Evolutionary conservation across 768 basidiomycete species (phyloP).

Genomic region (Mycena capillaripes): DNA sequence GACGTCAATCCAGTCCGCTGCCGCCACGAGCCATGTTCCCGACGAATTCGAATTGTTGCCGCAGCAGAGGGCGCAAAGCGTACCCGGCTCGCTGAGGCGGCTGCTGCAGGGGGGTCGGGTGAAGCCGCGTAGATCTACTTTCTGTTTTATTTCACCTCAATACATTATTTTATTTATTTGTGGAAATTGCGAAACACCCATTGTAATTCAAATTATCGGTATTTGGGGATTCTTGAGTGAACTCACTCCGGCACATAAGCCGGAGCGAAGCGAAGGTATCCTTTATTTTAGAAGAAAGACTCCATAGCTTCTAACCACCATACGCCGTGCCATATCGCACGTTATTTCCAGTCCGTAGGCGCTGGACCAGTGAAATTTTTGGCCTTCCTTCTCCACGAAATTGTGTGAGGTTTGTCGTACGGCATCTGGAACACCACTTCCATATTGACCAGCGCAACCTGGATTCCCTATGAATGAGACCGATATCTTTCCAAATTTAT

Average conservation of each 20-base stretch:
- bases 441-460: background rate
- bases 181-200: no score
- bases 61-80: background rate
- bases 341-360: background rate
- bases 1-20: background rate
- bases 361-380: background rate
- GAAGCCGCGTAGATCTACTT: no score
- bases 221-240: no score
- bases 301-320: background rate
- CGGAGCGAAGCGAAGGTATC: no score
- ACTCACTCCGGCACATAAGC: no score
- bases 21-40: background rate
- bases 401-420: background rate
- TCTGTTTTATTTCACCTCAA: no score
- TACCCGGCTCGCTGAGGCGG: background rate
- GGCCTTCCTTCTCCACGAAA: conserved; percentile 3
- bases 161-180: no score
- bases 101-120: no score
- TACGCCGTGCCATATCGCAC: background rate
- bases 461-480: background rate
- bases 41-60: background rate
- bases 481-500: background rate
- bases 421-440: conserved; percentile 8
- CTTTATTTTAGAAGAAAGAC: no score
- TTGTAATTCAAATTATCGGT: no score